Conservation (phyloP, 2,329 filamentous ascomycete species). For the Ophiostoma montium region DNA sequence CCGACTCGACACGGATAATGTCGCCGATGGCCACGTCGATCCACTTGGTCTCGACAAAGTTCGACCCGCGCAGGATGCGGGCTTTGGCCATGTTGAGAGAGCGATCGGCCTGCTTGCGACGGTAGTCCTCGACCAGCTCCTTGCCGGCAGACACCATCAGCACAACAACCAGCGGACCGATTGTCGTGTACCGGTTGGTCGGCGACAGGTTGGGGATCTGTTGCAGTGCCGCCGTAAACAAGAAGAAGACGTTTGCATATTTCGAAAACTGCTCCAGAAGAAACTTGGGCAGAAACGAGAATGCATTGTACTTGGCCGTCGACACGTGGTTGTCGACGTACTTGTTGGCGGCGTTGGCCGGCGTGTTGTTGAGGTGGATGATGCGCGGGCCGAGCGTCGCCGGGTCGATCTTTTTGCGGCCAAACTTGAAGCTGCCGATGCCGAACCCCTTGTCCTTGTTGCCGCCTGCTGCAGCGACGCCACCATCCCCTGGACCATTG, state of each 20-base stretch:
- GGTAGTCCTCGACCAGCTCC: conserved; percentile 85
- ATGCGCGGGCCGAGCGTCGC: conserved; percentile 82
- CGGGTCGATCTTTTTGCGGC: conserved; percentile 70
- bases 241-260: conserved; percentile 98
- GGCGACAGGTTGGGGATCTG: conserved; percentile 92
- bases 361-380: conserved; percentile 92
- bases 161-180: conserved; percentile 82
- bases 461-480: conserved; percentile 34
- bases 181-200: conserved; percentile 91
- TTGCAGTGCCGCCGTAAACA: conserved; percentile 88
- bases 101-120: conserved; percentile 74
- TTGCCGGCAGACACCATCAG: conserved; percentile 90
- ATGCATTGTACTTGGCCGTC: conserved; percentile 90
- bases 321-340: conserved; percentile 96
- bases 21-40: conserved; percentile 87
- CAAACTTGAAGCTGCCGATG: conserved; percentile 75
- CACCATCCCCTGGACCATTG: conserved; percentile 19
- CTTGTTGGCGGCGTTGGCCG: conserved; percentile 77
- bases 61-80: conserved; percentile 66
- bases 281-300: conserved; percentile 93
- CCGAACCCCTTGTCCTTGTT: conserved; percentile 39
- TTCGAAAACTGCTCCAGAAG: conserved; percentile 97
- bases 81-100: conserved; percentile 80
- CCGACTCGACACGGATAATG: conserved; percentile 82
- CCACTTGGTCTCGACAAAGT: conserved; percentile 82